Evolutionary conservation across 2,329 filamentous ascomycete genomes (phyloP), one percentile per base, ranked within the genome.

Genomic region (Talaromyces marneffei): DNA sequence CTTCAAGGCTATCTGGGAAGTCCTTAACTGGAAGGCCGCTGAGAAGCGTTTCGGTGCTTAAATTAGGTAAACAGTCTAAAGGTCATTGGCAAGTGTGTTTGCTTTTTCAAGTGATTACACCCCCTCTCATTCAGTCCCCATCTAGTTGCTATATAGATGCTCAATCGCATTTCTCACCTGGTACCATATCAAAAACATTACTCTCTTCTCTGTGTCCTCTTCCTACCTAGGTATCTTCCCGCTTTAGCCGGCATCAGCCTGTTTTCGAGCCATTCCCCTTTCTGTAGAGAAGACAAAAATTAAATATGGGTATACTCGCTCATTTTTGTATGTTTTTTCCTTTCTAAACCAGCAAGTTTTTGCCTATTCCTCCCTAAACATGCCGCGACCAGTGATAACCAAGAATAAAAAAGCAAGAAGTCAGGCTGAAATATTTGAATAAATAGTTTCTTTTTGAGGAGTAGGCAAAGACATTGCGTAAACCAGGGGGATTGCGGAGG

Each of bases 21-120:
- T 96, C 55, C 82, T 96, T 77, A 96, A 96, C 86, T 97, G 92
- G 92, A 91, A 92, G 85, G 85, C 89, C 33, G 92, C 91, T 48
- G 87, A 90, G 75, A 86, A 87, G 82, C 85, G 91, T 66, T 91
- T 91, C 72, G 52, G 59, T 31, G 59, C 63, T 37, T 64, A 63
- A 60, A 57, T 25, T 4, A n/a, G 9, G 33, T 23, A 46, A 46
- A 10, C 25, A 42, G 4, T 7, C 29, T 14, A 10, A 35, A 53
- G 50, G 14, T 10, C 2, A 10, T 20, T 23, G 29, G 20, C 50
- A 48, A 48, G 14, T n/a, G 25, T 29, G 18, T 29, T 16, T 18
- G 25, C 14, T 14, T 27, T 46, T 48, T 16, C 44, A 18, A 46
- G 7, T 48, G n/a, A 29, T 48, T 27, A 48, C 27, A 29, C n/a